Evolutionary conservation across 176 grass and related monocot genomes (phyloP), one percentile per base, ranked within the genome.

Genomic region (Zizania latifolia): DNA sequence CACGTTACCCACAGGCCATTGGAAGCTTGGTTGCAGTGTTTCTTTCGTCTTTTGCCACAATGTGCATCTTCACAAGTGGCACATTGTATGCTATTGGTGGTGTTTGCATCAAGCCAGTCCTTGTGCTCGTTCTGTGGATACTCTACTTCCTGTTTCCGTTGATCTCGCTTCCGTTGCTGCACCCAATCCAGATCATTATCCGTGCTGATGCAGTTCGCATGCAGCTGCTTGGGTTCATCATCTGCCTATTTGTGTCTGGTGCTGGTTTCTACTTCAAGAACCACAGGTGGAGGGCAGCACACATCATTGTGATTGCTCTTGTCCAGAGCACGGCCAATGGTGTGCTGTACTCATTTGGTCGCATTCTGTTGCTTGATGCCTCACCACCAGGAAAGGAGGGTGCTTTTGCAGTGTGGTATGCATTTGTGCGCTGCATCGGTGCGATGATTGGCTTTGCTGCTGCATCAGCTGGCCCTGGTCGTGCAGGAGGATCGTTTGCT

Each of bases 1-100:
- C 70, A 22, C 81, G 77, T 10, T 91, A 97, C 45, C 94, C 90
- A 0, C 90, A 97, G 77, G 90, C 94, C 57, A 83, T 97, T 14
- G 90, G 88, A 35, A 89, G 90, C 62, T 70, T 97, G 51, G 88
- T 77, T 24, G 88, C 90, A 7, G 90, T 86, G 45, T 93, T 93
- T 66, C 53, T 93, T 11, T 88, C 90, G 3, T 88, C 90, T 12
- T 97, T 97, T 0, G 75, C 94, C 26, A 91, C 90, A 28, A 97
- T 93, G 94, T 97, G 94, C 75, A 91, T 97, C 82, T 97, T 97
- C 74, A 89, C 94, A 8, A 84, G 88, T 6, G 90, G 65, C 32
- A 86, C 82, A 0, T 80, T 93, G n/a, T 93, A 89, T 33, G 75
- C 92, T 2, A 91, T 93, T 1, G 94, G 94, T 24, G 94, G 91